A percentile compares a stretch with the other conserved stretches of the same genome.
Evolutionary conservation across 2,329 filamentous ascomycete genomes (phyloP).

Genomic region (Colletotrichum musae): DNA sequence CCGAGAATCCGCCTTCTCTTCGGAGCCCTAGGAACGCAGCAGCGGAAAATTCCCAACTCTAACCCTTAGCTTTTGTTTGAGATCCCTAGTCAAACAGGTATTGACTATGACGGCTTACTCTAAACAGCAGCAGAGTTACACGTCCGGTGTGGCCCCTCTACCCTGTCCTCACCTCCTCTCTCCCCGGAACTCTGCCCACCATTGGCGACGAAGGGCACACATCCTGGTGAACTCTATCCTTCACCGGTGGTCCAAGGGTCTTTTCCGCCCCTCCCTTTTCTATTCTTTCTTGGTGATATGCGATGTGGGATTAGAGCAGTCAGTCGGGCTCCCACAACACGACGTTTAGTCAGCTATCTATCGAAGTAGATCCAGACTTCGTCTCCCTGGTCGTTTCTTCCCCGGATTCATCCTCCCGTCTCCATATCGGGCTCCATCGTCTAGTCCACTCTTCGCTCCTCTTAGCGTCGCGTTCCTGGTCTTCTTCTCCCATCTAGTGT

Average conservation of each 20-base stretch:
- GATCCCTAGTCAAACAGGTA: conserved; percentile 5
- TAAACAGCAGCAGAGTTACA: conserved; percentile 7
- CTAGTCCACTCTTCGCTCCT: conserved; percentile 13
- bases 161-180: not conserved
- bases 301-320: not conserved
- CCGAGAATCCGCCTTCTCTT: not conserved
- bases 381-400: conserved; percentile 9
- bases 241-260: not conserved
- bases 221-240: conserved; percentile 22
- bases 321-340: not conserved
- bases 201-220: not conserved
- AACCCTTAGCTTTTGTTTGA: conserved; percentile 25
- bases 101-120: not conserved
- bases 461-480: not conserved
- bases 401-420: conserved; percentile 2
- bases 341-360: conserved; percentile 29
- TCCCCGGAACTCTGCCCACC: not conserved
- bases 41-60: conserved; percentile 1
- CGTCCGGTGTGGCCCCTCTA: not conserved
- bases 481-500: not conserved
- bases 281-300: not conserved
- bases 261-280: too few species aligned
- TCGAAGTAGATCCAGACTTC: conserved; percentile 19
- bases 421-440: conserved; percentile 21
- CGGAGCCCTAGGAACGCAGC: not conserved